Evolutionary conservation across 306 rosid genomes (phyloP).

Genomic region (Cucumis cinereus): DNA sequence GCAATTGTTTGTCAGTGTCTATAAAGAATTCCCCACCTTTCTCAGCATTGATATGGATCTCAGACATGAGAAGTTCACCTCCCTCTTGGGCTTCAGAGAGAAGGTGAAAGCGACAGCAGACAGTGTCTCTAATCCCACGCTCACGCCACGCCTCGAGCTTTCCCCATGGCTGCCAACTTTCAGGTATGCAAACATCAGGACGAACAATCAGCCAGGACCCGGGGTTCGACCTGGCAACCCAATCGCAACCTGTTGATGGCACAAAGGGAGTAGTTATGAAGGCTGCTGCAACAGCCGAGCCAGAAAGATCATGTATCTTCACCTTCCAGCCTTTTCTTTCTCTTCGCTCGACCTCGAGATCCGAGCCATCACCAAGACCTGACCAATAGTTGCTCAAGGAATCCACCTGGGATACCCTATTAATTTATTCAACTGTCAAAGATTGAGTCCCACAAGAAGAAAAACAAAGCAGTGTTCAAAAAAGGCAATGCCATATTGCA

Average conservation of each 20-base stretch:
- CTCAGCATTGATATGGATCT: constrained; percentile 67
- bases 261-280: constrained; percentile 98
- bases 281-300: constrained; percentile 98
- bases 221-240: constrained; percentile 89
- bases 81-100: constrained; percentile 66
- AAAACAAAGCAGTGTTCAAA: not conserved
- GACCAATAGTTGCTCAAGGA: constrained; percentile 68
- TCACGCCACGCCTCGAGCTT: constrained; percentile 97
- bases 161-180: constrained; percentile 98
- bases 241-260: constrained; percentile 92
- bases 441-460: not conserved
- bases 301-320: constrained; percentile 95
- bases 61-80: constrained; percentile 65
- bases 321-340: constrained; percentile 98
- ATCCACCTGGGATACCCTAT: constrained; percentile 78
- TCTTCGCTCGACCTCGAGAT: constrained; percentile 45
- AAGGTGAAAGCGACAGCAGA: constrained; percentile 71
- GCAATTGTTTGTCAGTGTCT: constrained; percentile 65
- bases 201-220: constrained; percentile 95
- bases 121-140: constrained; percentile 59
- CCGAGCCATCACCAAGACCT: constrained; percentile 38
- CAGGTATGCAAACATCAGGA: constrained; percentile 55
- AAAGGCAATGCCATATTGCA: not conserved
- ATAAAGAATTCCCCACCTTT: constrained; percentile 87
- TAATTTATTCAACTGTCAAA: not conserved